Evolutionary conservation across 1,284 basidiomycete species (phyloP).

Genomic region (Peniophora sp.): DNA sequence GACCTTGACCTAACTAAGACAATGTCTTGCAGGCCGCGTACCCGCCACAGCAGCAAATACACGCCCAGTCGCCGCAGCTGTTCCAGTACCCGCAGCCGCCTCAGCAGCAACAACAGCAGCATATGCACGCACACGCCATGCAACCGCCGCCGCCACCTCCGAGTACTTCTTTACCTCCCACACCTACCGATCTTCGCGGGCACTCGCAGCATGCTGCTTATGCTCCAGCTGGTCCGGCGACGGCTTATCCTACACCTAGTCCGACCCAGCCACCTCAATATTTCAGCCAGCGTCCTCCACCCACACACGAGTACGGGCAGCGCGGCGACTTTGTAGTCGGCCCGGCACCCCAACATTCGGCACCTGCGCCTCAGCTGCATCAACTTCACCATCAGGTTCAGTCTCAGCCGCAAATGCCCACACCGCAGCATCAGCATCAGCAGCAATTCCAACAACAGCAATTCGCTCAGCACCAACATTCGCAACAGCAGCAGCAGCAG

Average conservation of each 20-base stretch:
- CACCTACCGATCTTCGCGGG: slow-evolving; percentile 1
- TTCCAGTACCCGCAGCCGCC: not conserved
- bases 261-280: not conserved
- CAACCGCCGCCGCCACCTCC: slow-evolving; percentile 9
- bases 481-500: not conserved
- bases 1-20: no score
- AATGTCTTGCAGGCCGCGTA: no score
- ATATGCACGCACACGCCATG: not conserved
- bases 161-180: slow-evolving; percentile 17
- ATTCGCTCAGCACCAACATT: not conserved
- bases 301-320: not conserved
- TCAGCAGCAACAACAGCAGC: not conserved
- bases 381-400: not conserved
- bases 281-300: not conserved
- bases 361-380: not conserved
- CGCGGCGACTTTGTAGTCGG: not conserved
- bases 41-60: no score
- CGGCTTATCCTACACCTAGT: not conserved
- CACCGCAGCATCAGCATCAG: slow-evolving; percentile 13
- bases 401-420: not conserved
- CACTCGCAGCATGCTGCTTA: not conserved
- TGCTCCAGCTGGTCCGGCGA: not conserved
- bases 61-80: not conserved
- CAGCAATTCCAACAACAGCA: slow-evolving; percentile 13
- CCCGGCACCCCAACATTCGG: no score